Evolutionary conservation across 1,284 basidiomycete genomes (phyloP).

Genomic region (Hemileia vastatrix): DNA sequence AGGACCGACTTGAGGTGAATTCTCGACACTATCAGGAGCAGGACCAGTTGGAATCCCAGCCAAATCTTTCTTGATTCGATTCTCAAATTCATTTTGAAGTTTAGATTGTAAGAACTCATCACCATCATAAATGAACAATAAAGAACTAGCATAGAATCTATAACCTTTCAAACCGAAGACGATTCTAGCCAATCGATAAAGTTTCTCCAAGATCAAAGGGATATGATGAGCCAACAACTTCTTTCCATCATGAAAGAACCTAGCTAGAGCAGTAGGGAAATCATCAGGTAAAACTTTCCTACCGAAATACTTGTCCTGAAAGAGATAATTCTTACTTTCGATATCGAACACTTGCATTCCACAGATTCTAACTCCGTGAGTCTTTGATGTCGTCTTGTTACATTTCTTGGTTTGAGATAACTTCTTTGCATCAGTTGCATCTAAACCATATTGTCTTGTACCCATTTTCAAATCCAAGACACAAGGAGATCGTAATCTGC

Average conservation of each 20-base stretch:
- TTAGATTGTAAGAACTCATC: constrained; percentile 71
- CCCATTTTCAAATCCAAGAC: constrained; percentile 99
- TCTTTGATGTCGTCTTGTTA: constrained; percentile 82
- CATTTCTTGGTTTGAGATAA: constrained; percentile 97
- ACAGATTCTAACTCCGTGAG: constrained; percentile 83
- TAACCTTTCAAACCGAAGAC: constrained; percentile 78
- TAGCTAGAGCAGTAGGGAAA: constrained; percentile 68
- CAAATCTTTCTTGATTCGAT: constrained; percentile 24
- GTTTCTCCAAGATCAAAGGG: constrained; percentile 76
- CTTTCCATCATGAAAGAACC: constrained; percentile 78
- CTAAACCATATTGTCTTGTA: constrained; percentile 91
- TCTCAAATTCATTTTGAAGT: constrained; percentile 40
- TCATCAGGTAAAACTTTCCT: constrained; percentile 76
- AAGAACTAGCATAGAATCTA: constrained; percentile 93
- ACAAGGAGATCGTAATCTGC: constrained; percentile 78
- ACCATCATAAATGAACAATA: constrained; percentile 96
- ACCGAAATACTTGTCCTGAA: constrained; percentile 95
- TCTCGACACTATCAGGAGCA: background rate
- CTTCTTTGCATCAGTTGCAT: constrained; percentile 84
- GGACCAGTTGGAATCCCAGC: constrained; percentile 21
- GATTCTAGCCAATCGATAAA: constrained; percentile 87
- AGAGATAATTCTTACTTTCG: constrained; percentile 45
- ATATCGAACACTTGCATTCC: constrained; percentile 99
- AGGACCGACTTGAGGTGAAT: background rate
- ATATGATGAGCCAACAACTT: constrained; percentile 80